A percentile compares a stretch with the other conserved stretches of the same genome.
phyloP scores from a whole-genome alignment of 2,329 filamentous ascomycete species.

The Ceratocystis papillata region DNA sequence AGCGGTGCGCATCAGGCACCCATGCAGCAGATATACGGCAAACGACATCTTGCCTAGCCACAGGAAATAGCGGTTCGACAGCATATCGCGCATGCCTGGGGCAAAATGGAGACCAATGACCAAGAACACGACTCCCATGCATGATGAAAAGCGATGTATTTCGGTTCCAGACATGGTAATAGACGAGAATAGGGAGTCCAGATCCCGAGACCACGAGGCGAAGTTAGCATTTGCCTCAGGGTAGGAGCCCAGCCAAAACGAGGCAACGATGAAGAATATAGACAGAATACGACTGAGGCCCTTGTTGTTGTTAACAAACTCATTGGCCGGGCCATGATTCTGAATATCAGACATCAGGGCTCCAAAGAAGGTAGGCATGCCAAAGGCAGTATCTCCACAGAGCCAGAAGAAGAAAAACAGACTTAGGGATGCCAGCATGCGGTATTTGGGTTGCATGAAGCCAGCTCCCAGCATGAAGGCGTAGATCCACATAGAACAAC shows the following conservation, averaged over 20 bases:
- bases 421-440: constrained; percentile 38
- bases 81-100: constrained; percentile 39
- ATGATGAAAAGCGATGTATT: constrained; percentile 35
- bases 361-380: constrained; percentile 51
- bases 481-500: constrained; percentile 46
- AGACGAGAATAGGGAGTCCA: constrained; percentile 35
- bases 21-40: constrained; percentile 54
- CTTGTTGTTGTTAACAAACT: constrained; percentile 39
- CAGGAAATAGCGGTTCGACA: constrained; percentile 45
- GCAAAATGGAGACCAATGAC: constrained; percentile 44
- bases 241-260: constrained; percentile 49
- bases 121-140: constrained; percentile 35
- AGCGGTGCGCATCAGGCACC: constrained; percentile 47
- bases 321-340: constrained; percentile 39
- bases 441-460: constrained; percentile 39
- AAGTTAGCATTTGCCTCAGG: constrained; percentile 46
- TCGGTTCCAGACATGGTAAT: constrained; percentile 41
- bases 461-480: constrained; percentile 42
- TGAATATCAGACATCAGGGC: constrained; percentile 52
- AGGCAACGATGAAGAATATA: constrained; percentile 40
- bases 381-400: constrained; percentile 35
- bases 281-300: constrained; percentile 38
- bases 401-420: constrained; percentile 42
- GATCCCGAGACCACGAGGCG: constrained; percentile 43
- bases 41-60: constrained; percentile 56